phyloP scores from a whole-genome alignment of 495 filamentous ascomycete genomes.

The Daldinia vernicosa region DNA sequence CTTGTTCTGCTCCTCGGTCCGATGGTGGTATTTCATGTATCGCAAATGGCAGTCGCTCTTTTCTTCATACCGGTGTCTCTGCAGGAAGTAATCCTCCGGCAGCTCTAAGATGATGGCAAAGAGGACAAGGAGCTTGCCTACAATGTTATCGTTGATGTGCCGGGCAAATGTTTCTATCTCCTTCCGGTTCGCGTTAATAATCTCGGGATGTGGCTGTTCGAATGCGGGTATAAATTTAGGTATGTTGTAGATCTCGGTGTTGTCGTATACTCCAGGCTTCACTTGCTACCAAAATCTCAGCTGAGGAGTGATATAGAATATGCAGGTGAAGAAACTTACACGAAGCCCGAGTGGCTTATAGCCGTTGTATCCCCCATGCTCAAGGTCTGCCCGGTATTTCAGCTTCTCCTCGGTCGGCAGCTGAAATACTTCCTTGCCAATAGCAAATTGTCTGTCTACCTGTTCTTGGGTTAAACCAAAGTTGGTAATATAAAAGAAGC shows the following conservation, averaged over 20 bases:
- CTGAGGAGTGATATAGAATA: constrained; percentile 17
- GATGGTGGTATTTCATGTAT: constrained; percentile 64
- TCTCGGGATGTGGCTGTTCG: constrained; percentile 45
- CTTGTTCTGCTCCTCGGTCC: constrained; percentile 54
- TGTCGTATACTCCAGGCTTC: constrained; percentile 53
- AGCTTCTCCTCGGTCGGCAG: constrained; percentile 61
- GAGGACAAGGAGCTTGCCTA: constrained; percentile 58
- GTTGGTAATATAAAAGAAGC: constrained; percentile 69
- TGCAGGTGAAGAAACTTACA: constrained; percentile 11
- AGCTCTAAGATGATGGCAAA: constrained; percentile 63
- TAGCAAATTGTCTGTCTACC: constrained; percentile 67
- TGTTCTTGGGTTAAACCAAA: constrained; percentile 67
- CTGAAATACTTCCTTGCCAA: constrained; percentile 65
- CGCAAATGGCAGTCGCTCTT: constrained; percentile 60
- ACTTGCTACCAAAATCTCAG: constrained; percentile 48
- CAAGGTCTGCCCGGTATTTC: constrained; percentile 46
- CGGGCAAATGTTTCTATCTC: constrained; percentile 60
- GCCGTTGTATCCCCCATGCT: constrained; percentile 47
- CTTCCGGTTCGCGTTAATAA: constrained; percentile 43
- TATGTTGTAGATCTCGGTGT: constrained; percentile 63
- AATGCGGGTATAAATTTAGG: constrained; percentile 57
- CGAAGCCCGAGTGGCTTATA: constrained; percentile 48
- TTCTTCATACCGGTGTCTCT: constrained; percentile 60
- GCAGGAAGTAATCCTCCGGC: constrained; percentile 60
- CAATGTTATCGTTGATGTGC: constrained; percentile 58